Evolutionary conservation across 2,329 filamentous ascomycete species (phyloP).

Genomic region (Fusarium protoensiforme): DNA sequence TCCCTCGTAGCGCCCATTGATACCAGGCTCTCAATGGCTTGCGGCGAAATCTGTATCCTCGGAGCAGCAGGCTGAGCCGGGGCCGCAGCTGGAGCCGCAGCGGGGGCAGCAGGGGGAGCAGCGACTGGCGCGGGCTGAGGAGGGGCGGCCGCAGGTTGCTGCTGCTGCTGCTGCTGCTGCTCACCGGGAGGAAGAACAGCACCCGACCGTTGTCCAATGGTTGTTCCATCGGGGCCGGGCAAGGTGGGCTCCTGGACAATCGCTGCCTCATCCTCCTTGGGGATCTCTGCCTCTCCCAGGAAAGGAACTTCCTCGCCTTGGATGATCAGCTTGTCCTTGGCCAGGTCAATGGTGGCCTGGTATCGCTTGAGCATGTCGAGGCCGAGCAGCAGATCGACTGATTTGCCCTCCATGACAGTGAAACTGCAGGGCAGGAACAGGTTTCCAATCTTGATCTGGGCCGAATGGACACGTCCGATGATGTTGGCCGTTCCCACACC

Average conservation of each 20-base stretch:
- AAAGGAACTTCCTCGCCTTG: slow-evolving; percentile 90
- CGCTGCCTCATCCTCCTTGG: slow-evolving; percentile 82
- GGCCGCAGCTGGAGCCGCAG: slow-evolving; percentile 41
- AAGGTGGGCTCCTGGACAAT: slow-evolving; percentile 84
- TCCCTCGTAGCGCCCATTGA: slow-evolving; percentile 81
- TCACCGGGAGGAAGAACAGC: slow-evolving; percentile 64
- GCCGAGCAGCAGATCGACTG: slow-evolving; percentile 91
- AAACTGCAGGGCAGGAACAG: slow-evolving; percentile 93
- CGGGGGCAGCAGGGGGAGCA: slow-evolving; percentile 40
- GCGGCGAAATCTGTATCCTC: slow-evolving; percentile 60
- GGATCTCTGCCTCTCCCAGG: slow-evolving; percentile 91
- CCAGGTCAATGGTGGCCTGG: slow-evolving; percentile 90
- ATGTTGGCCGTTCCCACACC: slow-evolving; percentile 96
- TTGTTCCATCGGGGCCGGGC: slow-evolving; percentile 86
- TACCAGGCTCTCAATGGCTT: slow-evolving; percentile 79
- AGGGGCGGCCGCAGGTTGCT: slow-evolving; percentile 25
- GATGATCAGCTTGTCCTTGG: slow-evolving; percentile 86
- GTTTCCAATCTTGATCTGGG: slow-evolving; percentile 91
- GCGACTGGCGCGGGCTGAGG: slow-evolving; percentile 41
- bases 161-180: slow-evolving; percentile 28
- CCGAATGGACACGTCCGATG: slow-evolving; percentile 93
- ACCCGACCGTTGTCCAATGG: slow-evolving; percentile 85
- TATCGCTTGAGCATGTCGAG: slow-evolving; percentile 98
- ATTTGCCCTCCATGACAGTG: slow-evolving; percentile 99
- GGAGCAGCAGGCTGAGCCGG: slow-evolving; percentile 42